A percentile compares a stretch with the other conserved stretches of the same genome.
phyloP scores from a whole-genome alignment of 306 rosid species.

The Quillaja saponaria region DNA sequence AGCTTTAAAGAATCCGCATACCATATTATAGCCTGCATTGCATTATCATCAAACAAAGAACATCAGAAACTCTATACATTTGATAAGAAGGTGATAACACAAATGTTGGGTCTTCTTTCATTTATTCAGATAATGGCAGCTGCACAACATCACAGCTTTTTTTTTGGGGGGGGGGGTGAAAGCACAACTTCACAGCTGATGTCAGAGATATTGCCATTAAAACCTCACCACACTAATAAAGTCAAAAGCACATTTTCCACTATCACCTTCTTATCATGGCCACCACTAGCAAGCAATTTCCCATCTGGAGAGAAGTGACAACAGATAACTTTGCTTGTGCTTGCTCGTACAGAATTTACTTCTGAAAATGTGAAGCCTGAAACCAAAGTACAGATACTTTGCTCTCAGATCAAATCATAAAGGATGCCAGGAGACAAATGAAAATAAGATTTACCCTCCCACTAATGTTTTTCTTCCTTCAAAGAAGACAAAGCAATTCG shows the following conservation, averaged over 20 bases:
- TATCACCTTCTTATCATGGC: slow-evolving; percentile 91
- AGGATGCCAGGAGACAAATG: background rate
- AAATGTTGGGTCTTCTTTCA: background rate
- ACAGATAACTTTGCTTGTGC: slow-evolving; percentile 74
- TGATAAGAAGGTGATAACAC: background rate
- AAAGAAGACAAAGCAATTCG: background rate
- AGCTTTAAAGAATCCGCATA: slow-evolving; percentile 69
- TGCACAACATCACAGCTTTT: slow-evolving; percentile 16
- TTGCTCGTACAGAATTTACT: slow-evolving; percentile 68
- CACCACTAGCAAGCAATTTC: slow-evolving; percentile 92
- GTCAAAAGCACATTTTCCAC: background rate
- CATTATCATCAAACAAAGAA: slow-evolving; percentile 17
- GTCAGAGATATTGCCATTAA: slow-evolving; percentile 16
- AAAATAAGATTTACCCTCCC: background rate
- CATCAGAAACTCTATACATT: slow-evolving; percentile 21
- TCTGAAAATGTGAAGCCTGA: slow-evolving; percentile 82
- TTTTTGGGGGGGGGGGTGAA: too few relatives aligned
- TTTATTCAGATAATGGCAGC: slow-evolving; percentile 16
- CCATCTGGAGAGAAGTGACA: slow-evolving; percentile 99
- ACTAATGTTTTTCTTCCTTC: background rate
- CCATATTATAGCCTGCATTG: slow-evolving; percentile 89
- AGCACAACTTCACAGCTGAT: slow-evolving; percentile 17
- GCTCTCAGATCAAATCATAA: slow-evolving; percentile 21
- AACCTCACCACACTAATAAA: background rate
- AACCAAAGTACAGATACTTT: slow-evolving; percentile 34